Percentiles rank a stretch among this genome's conserved stretches.
phyloP scores from a whole-genome alignment of 192 early-diverging fungal genomes.

The Paraglomus brasilianum region DNA sequence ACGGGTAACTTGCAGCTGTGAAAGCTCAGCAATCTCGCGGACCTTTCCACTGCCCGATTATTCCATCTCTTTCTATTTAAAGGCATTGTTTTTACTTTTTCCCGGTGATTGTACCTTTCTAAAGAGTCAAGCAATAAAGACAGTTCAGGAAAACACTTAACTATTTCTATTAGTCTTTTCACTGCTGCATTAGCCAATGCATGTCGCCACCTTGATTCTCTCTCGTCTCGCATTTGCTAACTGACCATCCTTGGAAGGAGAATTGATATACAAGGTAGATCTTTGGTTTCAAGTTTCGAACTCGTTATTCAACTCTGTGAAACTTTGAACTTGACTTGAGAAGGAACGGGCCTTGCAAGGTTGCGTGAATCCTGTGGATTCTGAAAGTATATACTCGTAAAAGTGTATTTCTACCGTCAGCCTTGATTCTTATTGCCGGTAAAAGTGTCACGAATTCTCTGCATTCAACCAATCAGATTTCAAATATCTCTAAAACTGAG shows the following conservation, averaged over 20 bases:
- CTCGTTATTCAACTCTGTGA: neutral
- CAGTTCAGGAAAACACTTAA: conserved; percentile 23
- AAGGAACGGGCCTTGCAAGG: conserved; percentile 1
- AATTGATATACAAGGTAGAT: neutral
- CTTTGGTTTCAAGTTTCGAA: conserved; percentile 1
- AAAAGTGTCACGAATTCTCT: neutral
- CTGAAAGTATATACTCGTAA: conserved; percentile 20
- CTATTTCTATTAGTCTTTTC: conserved; percentile 3
- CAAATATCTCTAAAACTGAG: no score
- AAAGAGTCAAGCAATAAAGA: conserved; percentile 15
- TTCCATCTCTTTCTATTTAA: no score
- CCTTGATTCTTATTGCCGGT: conserved; percentile 15
- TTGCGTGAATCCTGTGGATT: conserved; percentile 4
- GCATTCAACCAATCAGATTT: neutral
- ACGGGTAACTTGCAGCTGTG: no score
- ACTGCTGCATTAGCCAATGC: conserved; percentile 3
- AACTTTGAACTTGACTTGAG: neutral
- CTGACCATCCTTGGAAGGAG: conserved; percentile 9
- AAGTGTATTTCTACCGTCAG: conserved; percentile 14
- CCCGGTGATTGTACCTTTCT: conserved; percentile 12
- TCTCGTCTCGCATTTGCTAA: neutral
- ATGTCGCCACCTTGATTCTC: neutral
- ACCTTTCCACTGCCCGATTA: no score
- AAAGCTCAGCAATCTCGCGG: no score
- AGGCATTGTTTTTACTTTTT: no score